phyloP scores from a whole-genome alignment of 331 rosid species.

The Dryas integrifolia region DNA sequence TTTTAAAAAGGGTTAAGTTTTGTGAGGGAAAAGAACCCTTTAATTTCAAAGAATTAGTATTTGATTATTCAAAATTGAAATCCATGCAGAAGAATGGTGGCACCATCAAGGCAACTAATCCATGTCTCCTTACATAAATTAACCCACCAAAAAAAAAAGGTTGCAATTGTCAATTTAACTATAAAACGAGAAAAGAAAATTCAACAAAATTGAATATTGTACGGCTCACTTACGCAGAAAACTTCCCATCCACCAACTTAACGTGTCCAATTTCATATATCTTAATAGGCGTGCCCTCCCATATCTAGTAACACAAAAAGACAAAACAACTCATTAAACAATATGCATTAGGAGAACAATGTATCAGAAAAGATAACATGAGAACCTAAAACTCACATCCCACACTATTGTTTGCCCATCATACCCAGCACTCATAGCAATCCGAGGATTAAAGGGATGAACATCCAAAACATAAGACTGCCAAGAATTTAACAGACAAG shows the following conservation, averaged over 20 bases:
- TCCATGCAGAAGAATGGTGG: slow-evolving; percentile 1
- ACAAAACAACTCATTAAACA: slow-evolving; percentile 27
- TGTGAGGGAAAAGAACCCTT: neutral
- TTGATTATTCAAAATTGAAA: neutral
- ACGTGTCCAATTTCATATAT: slow-evolving; percentile 63
- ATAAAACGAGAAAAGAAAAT: neutral
- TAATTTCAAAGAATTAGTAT: neutral
- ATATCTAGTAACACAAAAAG: slow-evolving; percentile 55
- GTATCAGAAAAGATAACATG: slow-evolving; percentile 18
- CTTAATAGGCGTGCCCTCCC: slow-evolving; percentile 83
- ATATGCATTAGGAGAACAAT: slow-evolving; percentile 16
- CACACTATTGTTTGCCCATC: slow-evolving; percentile 86
- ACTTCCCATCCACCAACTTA: slow-evolving; percentile 85
- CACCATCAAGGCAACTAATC: neutral
- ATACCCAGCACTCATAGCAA: slow-evolving; percentile 97
- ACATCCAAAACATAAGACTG: slow-evolving; percentile 94
- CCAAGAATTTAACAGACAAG: slow-evolving; percentile 35
- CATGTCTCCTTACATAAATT: neutral
- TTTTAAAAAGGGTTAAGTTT: neutral
- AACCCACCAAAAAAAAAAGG: neutral
- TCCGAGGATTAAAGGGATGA: slow-evolving; percentile 94
- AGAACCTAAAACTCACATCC: slow-evolving; percentile 66
- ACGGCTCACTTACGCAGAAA: slow-evolving; percentile 71
- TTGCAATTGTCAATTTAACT: slow-evolving; percentile 1
- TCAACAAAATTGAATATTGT: neutral